Base-by-base conservation (phyloP, 371 early-diverging fungal genomes). In the Mortierella sp. region DNA sequence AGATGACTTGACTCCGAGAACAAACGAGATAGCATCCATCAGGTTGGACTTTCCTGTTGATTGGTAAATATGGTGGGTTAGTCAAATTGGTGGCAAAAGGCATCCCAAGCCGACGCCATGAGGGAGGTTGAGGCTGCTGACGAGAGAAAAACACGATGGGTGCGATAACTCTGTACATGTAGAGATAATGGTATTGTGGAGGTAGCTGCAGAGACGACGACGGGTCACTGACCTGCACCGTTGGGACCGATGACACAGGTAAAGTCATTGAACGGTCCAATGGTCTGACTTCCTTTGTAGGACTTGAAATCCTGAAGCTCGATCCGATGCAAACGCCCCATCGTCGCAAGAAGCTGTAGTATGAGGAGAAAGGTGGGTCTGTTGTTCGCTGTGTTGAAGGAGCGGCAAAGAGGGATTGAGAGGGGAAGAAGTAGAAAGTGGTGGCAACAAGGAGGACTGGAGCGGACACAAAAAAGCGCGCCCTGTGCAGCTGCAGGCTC, bases 261-360 rank as follows among this genome's bases (percentile, higher is more conserved):
- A 80, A 99, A 99, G 78, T 94, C 86, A 79, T 92, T 83, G 79
- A 99, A 98, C 12, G 98, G 98, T 2, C 98, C 99, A 57, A 99
- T 96, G 38, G 86, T 85, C 76, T 96, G 94, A 56, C 82, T 84
- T 26, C 97, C 98, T 66, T 91, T 89, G 82, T 99, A 99, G 7
- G 98, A 97, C 87, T 99, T 99, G 91, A 99, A 99, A 89, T 99
- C 96, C 65, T 94, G 94, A 4, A 99, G 86, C 82, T 98, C 98
- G 42, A 99, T 85, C 70, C 93, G 92, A 46, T 94, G 83, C 10
- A 98, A 89, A 54, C 84, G 84, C 41, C 94, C 93, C 94, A 94
- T 94, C 34, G 57, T 76, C 56, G 34, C 26, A 38, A 38, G 38
- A 39, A 42, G 21, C 21, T 28, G 18, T 13, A 21, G 52, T 54